These are phyloP conservation scores for Aspergillus awamori DNA, from an alignment of 2,329 filamentous ascomycete genomes.

Conservation along the genomic window DNA sequence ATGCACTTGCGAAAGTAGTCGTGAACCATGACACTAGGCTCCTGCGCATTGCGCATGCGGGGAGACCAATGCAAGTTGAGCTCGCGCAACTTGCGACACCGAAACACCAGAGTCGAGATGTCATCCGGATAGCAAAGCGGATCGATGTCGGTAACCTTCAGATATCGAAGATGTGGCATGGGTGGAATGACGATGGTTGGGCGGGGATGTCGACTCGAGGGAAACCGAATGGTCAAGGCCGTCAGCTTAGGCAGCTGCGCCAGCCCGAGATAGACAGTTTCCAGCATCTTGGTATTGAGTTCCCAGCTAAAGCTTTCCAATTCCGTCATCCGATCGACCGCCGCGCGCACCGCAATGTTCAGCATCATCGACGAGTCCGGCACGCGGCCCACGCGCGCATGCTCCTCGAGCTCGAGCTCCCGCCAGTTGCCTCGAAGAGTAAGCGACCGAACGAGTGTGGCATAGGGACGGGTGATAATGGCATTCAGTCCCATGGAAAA, in stretches of 20 bases:
- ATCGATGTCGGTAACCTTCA: conserved; percentile 63
- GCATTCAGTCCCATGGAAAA: conserved; percentile 66
- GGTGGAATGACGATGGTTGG: conserved; percentile 60
- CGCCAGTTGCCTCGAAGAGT: conserved; percentile 60
- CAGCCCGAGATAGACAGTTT: conserved; percentile 62
- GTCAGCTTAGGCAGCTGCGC: conserved; percentile 53
- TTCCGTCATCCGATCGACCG: conserved; percentile 61
- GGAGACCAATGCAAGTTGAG: conserved; percentile 64
- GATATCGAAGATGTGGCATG: conserved; percentile 56
- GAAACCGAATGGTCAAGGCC: conserved; percentile 59
- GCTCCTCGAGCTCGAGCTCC: conserved; percentile 60
- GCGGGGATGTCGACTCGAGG: conserved; percentile 58
- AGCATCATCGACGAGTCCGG: conserved; percentile 68
- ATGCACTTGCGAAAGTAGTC: conserved; percentile 60
- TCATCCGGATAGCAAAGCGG: conserved; percentile 67
- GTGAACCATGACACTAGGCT: conserved; percentile 58
- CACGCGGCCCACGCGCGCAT: conserved; percentile 59
- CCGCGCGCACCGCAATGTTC: conserved; percentile 62
- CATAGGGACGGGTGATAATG: conserved; percentile 59
- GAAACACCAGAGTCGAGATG: conserved; percentile 57
- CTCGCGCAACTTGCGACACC: conserved; percentile 58
- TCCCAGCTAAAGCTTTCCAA: conserved; percentile 63
- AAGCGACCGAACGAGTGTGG: conserved; percentile 56
- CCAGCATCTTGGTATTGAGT: conserved; percentile 62
- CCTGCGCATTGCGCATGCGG: conserved; percentile 62